Evolutionary conservation across 1,139 yeast species (phyloP), one percentile per base, ranked within the genome.

Genomic region (Yamadazyma aaseri): DNA sequence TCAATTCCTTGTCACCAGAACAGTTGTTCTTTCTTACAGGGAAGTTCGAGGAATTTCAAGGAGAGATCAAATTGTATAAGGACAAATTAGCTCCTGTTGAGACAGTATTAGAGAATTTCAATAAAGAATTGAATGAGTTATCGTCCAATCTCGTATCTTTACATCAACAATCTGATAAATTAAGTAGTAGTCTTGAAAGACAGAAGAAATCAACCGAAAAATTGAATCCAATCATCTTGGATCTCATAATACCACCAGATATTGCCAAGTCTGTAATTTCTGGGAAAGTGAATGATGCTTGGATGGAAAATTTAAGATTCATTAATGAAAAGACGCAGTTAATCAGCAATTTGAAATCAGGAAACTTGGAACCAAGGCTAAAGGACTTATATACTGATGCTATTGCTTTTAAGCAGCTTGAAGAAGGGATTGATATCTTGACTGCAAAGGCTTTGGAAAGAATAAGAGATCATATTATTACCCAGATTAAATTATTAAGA

Each of bases 171-270:
- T 73, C 72, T 11, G 47, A 49, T 13, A 53, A 53, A 13, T 46
- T 69, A 15, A 53, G 71, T 1, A 39, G 46, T 5, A 59, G 62
- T 34, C 50, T 86, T 4, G 64, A 68, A 9, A 56, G 64, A 28
- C 82, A 87, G 42, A 72, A 76, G 13, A 55, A 61, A 22, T 63
- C 81, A 3, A 81, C 82, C 22, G 71, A 67, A 17, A 71, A 72
- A 35, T 70, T 89, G 39, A 75, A 81, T 10, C 95, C 95, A 0
- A 63, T 86, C 10, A 80, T 89, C 1, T 71, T 83, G 25, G 92
- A 86, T 44, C 62, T 85, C 17, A 67, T 85, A 44, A 74, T 89
- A 4, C 86, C 96, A 0, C 95, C 96, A 0, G 75, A 73, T 3
- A 62, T 79, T 2, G 72, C 79, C 3, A 60, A 64, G 33, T 70